Conservation (phyloP, 1,139 yeast genomes). For the Sugiyamaella grinbergsii region DNA sequence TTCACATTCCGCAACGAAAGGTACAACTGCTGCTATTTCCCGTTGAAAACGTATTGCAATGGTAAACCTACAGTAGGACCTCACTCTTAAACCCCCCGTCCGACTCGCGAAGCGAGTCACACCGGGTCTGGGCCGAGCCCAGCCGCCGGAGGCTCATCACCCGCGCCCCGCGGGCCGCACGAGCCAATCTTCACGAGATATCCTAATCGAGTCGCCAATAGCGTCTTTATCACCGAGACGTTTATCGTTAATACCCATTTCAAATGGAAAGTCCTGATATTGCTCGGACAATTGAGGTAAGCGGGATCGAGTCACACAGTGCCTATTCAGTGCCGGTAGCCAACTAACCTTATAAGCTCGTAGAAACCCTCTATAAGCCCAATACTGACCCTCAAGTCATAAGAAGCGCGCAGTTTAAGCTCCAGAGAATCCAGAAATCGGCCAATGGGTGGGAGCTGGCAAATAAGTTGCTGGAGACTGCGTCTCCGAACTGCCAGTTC, state of each 20-base stretch:
- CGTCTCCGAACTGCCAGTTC: conserved; percentile 52
- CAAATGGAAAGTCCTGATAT: conserved; percentile 15
- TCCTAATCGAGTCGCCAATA: too few species aligned
- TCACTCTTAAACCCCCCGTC: background rate
- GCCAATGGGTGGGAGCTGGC: conserved; percentile 56
- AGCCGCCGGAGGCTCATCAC: background rate
- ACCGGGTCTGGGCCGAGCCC: too few species aligned
- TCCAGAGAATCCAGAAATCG: conserved; percentile 54
- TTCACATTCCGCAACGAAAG: too few species aligned
- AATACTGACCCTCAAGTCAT: conserved; percentile 28
- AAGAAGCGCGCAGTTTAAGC: conserved; percentile 45
- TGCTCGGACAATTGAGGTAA: conserved; percentile 17
- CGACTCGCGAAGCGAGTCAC: background rate
- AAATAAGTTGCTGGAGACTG: conserved; percentile 44
- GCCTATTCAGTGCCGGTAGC: background rate
- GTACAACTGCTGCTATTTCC: too few species aligned
- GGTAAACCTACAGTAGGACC: too few species aligned
- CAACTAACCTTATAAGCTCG: conserved; percentile 25
- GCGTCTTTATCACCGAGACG: too few species aligned
- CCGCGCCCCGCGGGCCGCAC: background rate
- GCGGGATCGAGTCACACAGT: background rate
- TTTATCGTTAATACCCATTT: too few species aligned
- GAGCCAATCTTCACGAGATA: too few species aligned
- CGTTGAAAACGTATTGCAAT: too few species aligned
- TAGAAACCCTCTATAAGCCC: conserved; percentile 31